Base-by-base conservation (phyloP, 768 basidiomycete genomes). In the Trametes punicea region DNA sequence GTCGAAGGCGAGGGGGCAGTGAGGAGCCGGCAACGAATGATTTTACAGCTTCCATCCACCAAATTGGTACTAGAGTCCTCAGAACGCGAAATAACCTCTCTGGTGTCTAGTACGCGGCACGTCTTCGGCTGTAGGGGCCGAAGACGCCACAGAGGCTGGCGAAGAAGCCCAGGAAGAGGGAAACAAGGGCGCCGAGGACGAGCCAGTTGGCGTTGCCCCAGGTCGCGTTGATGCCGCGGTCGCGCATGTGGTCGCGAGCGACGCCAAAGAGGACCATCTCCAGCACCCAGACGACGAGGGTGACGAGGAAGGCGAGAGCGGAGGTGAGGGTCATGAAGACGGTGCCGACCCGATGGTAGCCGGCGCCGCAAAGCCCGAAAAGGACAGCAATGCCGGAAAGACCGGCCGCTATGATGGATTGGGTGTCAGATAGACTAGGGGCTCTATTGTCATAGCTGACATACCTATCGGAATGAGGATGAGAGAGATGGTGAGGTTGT, bases 131-230 rank as follows among this genome's bases (percentile, higher is more conserved):
- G 71, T 87, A 90, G 53, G 79, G 72, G 6, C 88, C 86, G 65
- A 85, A 89, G 48, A 81, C 74, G 27, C 87, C 87, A 61, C 83
- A 84, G 3, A 79, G 74, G 13, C 82, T 78, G 2, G 82, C 76
- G 70, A 85, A 87, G 71, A 85, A 85, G 23, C 79, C 85, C 15
- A 91, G 56, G 39, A 84, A 59, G 45, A 93, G 77, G 1, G 89
- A 77, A 49, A 81, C 77, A 46, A 88, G 73, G 1, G 90, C 89
- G 53, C 81, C 90, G 40, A 93, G 77, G 3, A 86, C 87, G 54
- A 93, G 65, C 91, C 91, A 94, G 66, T 83, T 84, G 40, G 88
- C 90, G 68, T 90, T 91, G 15, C 90, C 91, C 71, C 83, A 86
- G 59, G 78, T 73, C 2, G 87, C 81, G 23, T 63, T 47, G 26